These are phyloP conservation scores for Alliaria petiolata DNA, from an alignment of 345 rosid species.

Conservation along the genomic window DNA sequence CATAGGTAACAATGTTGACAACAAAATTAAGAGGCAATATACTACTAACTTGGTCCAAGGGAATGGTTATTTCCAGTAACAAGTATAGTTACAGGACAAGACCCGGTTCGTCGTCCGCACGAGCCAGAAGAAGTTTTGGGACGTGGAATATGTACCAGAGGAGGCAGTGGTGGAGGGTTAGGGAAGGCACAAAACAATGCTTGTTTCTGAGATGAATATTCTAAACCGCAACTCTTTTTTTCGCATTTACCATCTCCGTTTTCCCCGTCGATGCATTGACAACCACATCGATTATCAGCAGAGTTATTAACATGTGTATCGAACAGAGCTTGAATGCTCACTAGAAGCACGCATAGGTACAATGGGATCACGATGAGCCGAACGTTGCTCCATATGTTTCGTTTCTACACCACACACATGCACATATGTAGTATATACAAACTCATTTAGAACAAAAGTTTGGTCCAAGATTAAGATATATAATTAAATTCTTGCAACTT, in stretches of 20 bases:
- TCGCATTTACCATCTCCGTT: constrained; percentile 44
- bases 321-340: constrained; percentile 43
- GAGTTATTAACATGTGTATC: constrained; percentile 36
- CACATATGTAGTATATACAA: not conserved
- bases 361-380: constrained; percentile 71
- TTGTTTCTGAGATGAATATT: constrained; percentile 51
- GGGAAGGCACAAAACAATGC: constrained; percentile 48
- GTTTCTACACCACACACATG: constrained; percentile 47
- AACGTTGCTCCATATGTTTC: constrained; percentile 60
- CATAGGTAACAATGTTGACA: not conserved
- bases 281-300: constrained; percentile 49
- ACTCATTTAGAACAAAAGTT: not conserved
- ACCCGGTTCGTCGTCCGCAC: constrained; percentile 49
- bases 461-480: no score
- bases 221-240: constrained; percentile 50
- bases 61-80: constrained; percentile 66
- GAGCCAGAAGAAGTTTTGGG: constrained; percentile 36
- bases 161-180: constrained; percentile 71
- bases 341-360: constrained; percentile 58
- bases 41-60: constrained; percentile 48
- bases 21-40: constrained; percentile 6
- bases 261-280: constrained; percentile 35
- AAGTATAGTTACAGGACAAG: constrained; percentile 67
- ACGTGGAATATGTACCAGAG: constrained; percentile 66
- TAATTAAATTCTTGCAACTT: not conserved